Evolutionary conservation across 2,329 filamentous ascomycete genomes (phyloP), one percentile per base, ranked within the genome.

Genomic region (Ophiostoma australiae): DNA sequence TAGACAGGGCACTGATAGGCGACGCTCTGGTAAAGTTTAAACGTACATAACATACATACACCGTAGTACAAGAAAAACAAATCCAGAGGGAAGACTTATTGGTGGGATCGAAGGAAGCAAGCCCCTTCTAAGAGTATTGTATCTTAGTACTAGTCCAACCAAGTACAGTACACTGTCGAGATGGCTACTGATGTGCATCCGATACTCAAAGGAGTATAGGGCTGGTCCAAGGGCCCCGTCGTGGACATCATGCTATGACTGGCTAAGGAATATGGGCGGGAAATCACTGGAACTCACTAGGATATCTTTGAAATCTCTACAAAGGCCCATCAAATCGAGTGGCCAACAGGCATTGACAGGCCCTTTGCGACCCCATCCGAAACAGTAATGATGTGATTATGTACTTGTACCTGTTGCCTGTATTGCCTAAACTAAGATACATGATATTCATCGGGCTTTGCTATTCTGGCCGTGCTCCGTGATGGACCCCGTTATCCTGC

Each of bases 301-400:
- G 44, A n/a, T 48, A 48, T 48, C 44, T n/a, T 20, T 48, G 17
- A 48, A 48, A 48, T 48, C 17, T 48, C 44, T 48, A 48, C 20
- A n/a, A 58, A n/a, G 52, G 27, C 52, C 52, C 52, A 58, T 58
- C 52, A 23, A 23, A 58, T 58, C 44, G n/a, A 58, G 52, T 58
- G 52, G 52, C 52, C 13, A 58, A 3, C n/a, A 58, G 23, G 8
- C n/a, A 11, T 58, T 3, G 11, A 27, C 52, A 58, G 23, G 52
- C 23, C n/a, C n/a, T 58, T 58, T 10, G 52, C 52, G 23, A 27
- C 52, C 10, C 52, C 52, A 58, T 58, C 17, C 52, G 52, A 58
- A 58, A 27, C 52, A 15, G 13, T 10, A 8, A 58, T 58, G 52
- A 58, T 58, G 52, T 58, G 52, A 58, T 58, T 27, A 2, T 58